These are phyloP conservation scores for Phialocephala subalpina DNA, from an alignment of 2,329 filamentous ascomycete species.

Conservation along the genomic window DNA sequence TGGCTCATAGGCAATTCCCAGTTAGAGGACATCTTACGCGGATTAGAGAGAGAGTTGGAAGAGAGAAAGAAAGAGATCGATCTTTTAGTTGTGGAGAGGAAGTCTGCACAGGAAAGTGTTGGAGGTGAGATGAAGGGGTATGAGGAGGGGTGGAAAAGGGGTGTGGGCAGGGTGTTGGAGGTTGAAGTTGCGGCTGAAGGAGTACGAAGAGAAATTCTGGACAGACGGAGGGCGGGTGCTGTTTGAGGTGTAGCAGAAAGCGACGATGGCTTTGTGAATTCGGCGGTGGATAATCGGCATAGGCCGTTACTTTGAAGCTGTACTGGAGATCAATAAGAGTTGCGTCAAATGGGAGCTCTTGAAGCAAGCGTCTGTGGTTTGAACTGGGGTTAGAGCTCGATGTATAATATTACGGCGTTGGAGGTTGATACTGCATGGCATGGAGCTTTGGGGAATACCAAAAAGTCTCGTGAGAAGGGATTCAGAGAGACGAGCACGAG, in stretches of 20 bases:
- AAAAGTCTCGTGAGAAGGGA: neutral
- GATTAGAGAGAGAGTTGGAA: conserved; percentile 78
- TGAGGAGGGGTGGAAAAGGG: conserved; percentile 81
- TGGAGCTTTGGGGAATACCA: conserved; percentile 10
- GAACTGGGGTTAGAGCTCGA: too few relatives aligned
- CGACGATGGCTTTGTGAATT: neutral
- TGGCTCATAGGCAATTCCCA: conserved; percentile 90
- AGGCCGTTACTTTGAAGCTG: neutral
- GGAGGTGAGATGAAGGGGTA: conserved; percentile 76
- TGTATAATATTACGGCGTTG: conserved; percentile 11
- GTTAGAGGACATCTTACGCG: conserved; percentile 74
- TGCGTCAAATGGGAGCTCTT: neutral
- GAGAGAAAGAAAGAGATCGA: conserved; percentile 74
- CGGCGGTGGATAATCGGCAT: too few relatives aligned
- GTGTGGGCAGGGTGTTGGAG: conserved; percentile 83
- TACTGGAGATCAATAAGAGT: neutral
- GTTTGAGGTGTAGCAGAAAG: conserved; percentile 8
- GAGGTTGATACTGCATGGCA: conserved; percentile 16
- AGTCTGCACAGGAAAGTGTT: conserved; percentile 73
- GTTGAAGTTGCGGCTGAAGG: conserved; percentile 84
- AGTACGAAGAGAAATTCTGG: conserved; percentile 71
- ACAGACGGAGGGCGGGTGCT: conserved; percentile 59
- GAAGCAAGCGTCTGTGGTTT: neutral
- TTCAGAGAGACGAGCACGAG: conserved; percentile 1
- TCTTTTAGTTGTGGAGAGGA: conserved; percentile 73